A percentile compares a stretch with the other conserved stretches of the same genome.
Conservation (phyloP, 805 yeast genomes). For the Pichia thaimueangensis region DNA sequence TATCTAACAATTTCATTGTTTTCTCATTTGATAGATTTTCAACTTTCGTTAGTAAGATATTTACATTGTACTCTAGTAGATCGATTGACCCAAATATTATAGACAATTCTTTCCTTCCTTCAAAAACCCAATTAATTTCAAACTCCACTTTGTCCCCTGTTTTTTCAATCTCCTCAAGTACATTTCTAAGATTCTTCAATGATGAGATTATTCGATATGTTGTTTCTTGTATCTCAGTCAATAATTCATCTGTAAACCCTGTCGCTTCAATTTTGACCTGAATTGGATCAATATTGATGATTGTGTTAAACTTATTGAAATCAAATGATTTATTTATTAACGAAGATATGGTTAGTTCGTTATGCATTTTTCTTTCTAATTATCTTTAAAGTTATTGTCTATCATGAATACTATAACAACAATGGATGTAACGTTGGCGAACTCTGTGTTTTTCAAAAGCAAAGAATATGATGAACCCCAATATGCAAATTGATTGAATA, state of each 20-base stretch:
- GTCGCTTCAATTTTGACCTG: neutral
- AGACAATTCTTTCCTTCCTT: conserved; percentile 29
- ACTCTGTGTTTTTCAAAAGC: no score
- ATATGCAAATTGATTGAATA: no score
- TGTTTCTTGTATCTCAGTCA: neutral
- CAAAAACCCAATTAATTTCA: conserved; percentile 26
- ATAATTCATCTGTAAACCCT: neutral
- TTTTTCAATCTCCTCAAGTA: conserved; percentile 1
- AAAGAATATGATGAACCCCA: no score
- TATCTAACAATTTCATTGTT: conserved; percentile 21
- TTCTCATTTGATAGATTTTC: conserved; percentile 17
- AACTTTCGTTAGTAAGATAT: conserved; percentile 30
- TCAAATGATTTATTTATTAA: conserved; percentile 6
- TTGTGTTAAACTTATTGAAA: neutral
- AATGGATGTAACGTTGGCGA: no score
- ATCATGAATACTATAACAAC: no score
- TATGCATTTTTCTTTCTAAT: conserved; percentile 52
- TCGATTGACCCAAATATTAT: conserved; percentile 28
- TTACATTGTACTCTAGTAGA: conserved; percentile 30
- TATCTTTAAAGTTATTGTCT: no score
- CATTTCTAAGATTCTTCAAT: conserved; percentile 1
- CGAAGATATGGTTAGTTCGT: conserved; percentile 1
- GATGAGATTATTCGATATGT: neutral
- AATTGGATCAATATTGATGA: neutral
- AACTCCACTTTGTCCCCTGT: neutral